These are phyloP conservation scores for Apiospora rasikravindrae DNA, from an alignment of 2,329 filamentous ascomycete genomes.

Conservation along the genomic window DNA sequence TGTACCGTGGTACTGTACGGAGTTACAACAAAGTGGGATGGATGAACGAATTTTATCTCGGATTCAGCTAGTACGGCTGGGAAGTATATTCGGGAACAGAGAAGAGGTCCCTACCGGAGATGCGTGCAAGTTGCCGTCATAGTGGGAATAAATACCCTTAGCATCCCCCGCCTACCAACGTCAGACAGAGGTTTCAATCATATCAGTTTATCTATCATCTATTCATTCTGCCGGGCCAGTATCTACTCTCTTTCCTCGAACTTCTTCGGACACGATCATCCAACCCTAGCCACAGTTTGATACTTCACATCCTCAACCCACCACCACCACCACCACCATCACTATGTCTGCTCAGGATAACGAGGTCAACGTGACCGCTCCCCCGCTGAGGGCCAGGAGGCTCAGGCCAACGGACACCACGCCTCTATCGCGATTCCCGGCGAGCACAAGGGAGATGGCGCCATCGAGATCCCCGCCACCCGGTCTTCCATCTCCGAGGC, in stretches of 20 bases:
- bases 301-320: not conserved
- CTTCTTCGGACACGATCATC: slow-evolving; percentile 9
- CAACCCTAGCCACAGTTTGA: slow-evolving; percentile 16
- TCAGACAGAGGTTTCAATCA: not conserved
- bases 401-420: not conserved
- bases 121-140: slow-evolving; percentile 14
- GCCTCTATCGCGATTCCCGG: slow-evolving; percentile 46
- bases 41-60: slow-evolving; percentile 16
- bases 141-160: slow-evolving; percentile 17
- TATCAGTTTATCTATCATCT: not conserved
- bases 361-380: not conserved
- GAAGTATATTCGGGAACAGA: slow-evolving; percentile 2
- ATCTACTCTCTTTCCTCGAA: slow-evolving; percentile 12
- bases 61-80: not conserved
- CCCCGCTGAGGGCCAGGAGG: not conserved
- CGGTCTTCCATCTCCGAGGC: slow-evolving; percentile 72
- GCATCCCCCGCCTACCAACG: slow-evolving; percentile 10
- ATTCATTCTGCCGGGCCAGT: slow-evolving; percentile 9
- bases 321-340: not conserved
- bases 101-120: not conserved
- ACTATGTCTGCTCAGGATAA: slow-evolving; percentile 4
- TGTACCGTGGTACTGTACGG: slow-evolving; percentile 10
- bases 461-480: slow-evolving; percentile 73
- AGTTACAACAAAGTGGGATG: slow-evolving; percentile 5
- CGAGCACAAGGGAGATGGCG: slow-evolving; percentile 48